Conservation (phyloP, 768 basidiomycete genomes). For the Podaxis carcinomalis region DNA sequence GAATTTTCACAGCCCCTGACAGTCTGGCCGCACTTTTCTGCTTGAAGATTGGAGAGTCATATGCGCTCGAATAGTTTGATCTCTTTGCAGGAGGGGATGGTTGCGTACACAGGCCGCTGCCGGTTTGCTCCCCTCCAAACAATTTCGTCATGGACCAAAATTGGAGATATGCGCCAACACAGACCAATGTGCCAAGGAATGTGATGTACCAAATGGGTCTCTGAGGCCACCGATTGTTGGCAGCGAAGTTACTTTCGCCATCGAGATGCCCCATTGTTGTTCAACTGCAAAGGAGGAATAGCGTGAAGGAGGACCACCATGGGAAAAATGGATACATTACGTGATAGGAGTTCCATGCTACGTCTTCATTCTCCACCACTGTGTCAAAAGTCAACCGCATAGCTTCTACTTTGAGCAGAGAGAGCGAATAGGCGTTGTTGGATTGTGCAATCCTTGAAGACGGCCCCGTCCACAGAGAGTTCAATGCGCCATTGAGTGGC, state of each 20-base stretch:
- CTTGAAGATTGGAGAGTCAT: slow-evolving; percentile 19
- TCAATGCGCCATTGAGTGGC: neutral
- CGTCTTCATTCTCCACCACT: too few relatives aligned
- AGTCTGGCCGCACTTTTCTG: slow-evolving; percentile 17
- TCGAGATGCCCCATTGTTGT: neutral
- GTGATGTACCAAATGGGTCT: neutral
- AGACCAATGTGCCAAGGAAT: neutral
- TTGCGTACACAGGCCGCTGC: slow-evolving; percentile 15
- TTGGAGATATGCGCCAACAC: neutral
- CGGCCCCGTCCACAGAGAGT: neutral
- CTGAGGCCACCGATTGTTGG: neutral
- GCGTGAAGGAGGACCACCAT: neutral
- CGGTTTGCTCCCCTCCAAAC: neutral
- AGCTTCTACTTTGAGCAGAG: too few relatives aligned
- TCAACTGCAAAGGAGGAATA: neutral
- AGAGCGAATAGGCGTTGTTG: too few relatives aligned
- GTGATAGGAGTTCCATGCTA: neutral
- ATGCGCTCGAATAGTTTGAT: slow-evolving; percentile 19
- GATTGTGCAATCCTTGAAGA: too few relatives aligned
- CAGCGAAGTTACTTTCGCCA: neutral
- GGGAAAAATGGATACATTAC: neutral
- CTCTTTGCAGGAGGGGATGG: slow-evolving; percentile 16
- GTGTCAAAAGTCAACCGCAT: too few relatives aligned
- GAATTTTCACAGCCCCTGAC: slow-evolving; percentile 24
- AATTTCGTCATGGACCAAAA: neutral